Base-by-base conservation (phyloP, 768 basidiomycete species). In the Phylloporus sp. region DNA sequence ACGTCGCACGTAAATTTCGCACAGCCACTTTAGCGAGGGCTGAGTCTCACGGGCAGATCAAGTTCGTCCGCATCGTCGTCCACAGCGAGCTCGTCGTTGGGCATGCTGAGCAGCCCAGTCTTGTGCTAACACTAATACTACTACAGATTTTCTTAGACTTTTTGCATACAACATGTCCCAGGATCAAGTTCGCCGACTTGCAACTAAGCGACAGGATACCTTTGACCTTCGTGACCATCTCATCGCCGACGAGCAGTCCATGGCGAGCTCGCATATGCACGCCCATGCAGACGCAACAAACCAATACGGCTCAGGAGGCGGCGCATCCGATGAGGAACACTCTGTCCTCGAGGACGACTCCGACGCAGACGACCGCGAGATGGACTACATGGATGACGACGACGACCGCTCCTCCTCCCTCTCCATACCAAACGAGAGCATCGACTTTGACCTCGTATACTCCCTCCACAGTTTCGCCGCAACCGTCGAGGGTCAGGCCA, bases 401-500 rank as follows among this genome's bases (percentile, higher is more conserved):
- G 84, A 86, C 67, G 86, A 89, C 67, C 81, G 79, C 36, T 90
- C 87, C 6, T 91, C 88, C 6, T 86, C 85, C 9, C 80, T 92
- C 29, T 91, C 88, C 31, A 90, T 92, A 54, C 91, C 91, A 10
- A 90, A 91, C 68, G 91, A 92, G 66, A 88, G 86, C 54, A 95
- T 95, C 64, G 91, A 95, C 78, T 95, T 92, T 66, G 90, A 91
- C 70, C 77, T 92, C 62, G 90, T 95, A 20, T 94, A 93, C 61
- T 86, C 88, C n/a, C 77, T 97, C 26, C 95, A 95, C 67, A 95
- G 89, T 59, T 98, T 98, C 69, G 88, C 94, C 5, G 97, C 97
- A 0, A 98, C 97, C 0, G 95, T 98, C 31, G 95, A 97, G 63
- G 97, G 97, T 23, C 97, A 99, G 72, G 97, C 97, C 3, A 97